Percentiles rank a stretch among this genome's conserved stretches.
phyloP scores from a whole-genome alignment of 176 grass and related monocot species.

The Juncus effusus region DNA sequence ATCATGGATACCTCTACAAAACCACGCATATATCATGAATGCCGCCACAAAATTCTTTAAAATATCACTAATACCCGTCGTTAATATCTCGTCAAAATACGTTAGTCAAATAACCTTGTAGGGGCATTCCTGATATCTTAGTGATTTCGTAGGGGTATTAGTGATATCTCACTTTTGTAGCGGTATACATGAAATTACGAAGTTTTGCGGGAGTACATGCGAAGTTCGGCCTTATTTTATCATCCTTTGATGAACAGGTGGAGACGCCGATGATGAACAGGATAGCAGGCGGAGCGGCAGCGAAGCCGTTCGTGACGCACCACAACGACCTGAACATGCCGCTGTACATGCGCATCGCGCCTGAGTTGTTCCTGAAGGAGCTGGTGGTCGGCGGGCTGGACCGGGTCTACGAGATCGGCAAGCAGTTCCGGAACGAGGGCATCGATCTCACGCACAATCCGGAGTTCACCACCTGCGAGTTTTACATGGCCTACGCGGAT shows the following conservation, averaged over 20 bases:
- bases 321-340: conserved; percentile 98
- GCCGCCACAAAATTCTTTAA: too few species aligned
- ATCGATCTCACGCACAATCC: conserved; percentile 99
- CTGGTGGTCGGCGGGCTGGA: conserved; percentile 90
- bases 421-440: conserved; percentile 97
- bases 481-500: conserved; percentile 99
- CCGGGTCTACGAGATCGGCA: conserved; percentile 98
- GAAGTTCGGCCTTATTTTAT: too few species aligned
- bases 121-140: too few species aligned
- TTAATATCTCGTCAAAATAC: too few species aligned
- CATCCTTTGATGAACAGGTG: conserved; percentile 32
- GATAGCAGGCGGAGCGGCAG: conserved; percentile 92
- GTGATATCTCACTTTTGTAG: too few species aligned
- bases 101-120: too few species aligned
- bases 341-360: conserved; percentile 96
- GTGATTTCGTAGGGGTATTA: too few species aligned
- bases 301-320: conserved; percentile 67
- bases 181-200: too few species aligned
- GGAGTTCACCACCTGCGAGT: conserved; percentile 96
- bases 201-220: too few species aligned
- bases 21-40: too few species aligned
- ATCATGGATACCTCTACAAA: too few species aligned
- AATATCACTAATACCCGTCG: too few species aligned
- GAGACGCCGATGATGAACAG: conserved; percentile 99
- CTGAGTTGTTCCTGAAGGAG: conserved; percentile 94